Conservation (phyloP, 1,284 basidiomycete genomes). For the Cerrena zonata region DNA sequence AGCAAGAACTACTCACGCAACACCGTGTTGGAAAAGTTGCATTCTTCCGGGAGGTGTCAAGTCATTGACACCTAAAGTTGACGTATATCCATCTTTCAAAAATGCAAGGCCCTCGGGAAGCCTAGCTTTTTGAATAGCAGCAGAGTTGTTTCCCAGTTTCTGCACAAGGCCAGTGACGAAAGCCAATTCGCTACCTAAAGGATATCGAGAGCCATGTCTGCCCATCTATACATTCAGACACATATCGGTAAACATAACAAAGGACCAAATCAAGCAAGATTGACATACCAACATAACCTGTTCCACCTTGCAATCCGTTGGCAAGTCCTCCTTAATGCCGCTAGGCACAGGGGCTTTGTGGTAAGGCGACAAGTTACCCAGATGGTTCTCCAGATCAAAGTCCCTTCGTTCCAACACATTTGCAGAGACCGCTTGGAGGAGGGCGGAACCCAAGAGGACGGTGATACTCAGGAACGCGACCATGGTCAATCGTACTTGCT, state of each 20-base stretch:
- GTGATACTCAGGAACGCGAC: background rate
- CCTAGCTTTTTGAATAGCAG: slow-evolving; percentile 24
- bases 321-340: slow-evolving; percentile 31
- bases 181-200: slow-evolving; percentile 27
- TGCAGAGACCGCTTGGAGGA: background rate
- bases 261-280: no score
- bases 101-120: slow-evolving; percentile 35
- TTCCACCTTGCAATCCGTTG: slow-evolving; percentile 39
- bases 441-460: background rate
- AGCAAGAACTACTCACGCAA: slow-evolving; percentile 23
- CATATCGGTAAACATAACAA: background rate
- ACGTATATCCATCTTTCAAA: slow-evolving; percentile 36
- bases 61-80: slow-evolving; percentile 34
- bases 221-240: slow-evolving; percentile 27
- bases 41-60: slow-evolving; percentile 36
- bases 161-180: slow-evolving; percentile 32
- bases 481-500: no score
- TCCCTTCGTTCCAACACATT: background rate
- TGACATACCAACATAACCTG: slow-evolving; percentile 36
- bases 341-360: slow-evolving; percentile 28
- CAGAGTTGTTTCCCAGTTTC: slow-evolving; percentile 29
- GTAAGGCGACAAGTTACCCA: slow-evolving; percentile 37
- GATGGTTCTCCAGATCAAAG: slow-evolving; percentile 12
- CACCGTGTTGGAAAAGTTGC: slow-evolving; percentile 41
- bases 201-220: slow-evolving; percentile 39